Percentiles rank a stretch among this genome's conserved stretches.
Conservation (phyloP, 164 flowering plant genomes). For the Kingdonia uniflora region DNA sequence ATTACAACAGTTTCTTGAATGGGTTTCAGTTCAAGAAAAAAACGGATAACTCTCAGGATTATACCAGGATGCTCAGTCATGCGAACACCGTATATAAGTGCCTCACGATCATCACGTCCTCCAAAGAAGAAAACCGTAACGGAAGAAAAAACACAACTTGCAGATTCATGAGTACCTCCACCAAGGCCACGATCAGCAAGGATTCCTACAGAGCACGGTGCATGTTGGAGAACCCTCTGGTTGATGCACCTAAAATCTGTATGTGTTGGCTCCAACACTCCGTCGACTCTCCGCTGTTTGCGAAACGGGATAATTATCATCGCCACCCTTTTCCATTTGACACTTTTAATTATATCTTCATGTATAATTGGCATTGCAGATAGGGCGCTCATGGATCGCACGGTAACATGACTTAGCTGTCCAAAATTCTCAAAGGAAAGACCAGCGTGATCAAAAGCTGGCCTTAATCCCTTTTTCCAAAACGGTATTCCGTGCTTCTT, state of each 20-base stretch:
- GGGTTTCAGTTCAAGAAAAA: slow-evolving; percentile 12
- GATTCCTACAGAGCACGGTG: slow-evolving; percentile 60
- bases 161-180: slow-evolving; percentile 5
- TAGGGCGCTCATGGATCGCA: slow-evolving; percentile 46
- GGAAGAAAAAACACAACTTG: slow-evolving; percentile 5
- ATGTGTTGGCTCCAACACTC: slow-evolving; percentile 23
- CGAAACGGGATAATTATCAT: slow-evolving; percentile 65
- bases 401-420: slow-evolving; percentile 34
- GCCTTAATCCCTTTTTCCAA: neutral
- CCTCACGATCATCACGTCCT: slow-evolving; percentile 74
- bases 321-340: slow-evolving; percentile 42
- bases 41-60: slow-evolving; percentile 15
- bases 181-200: slow-evolving; percentile 63
- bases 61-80: slow-evolving; percentile 66
- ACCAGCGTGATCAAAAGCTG: slow-evolving; percentile 9
- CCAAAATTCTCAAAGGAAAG: slow-evolving; percentile 12
- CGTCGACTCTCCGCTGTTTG: slow-evolving; percentile 32
- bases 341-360: slow-evolving; percentile 66
- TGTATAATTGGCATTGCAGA: slow-evolving; percentile 61
- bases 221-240: slow-evolving; percentile 42
- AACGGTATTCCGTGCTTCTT: slow-evolving; percentile 48
- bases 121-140: slow-evolving; percentile 48
- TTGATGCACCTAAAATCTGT: slow-evolving; percentile 49
- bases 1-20: slow-evolving; percentile 15
- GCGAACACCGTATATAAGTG: slow-evolving; percentile 40